Conservation (phyloP, 2,329 filamentous ascomycete species). For the Exophiala bonariae region DNA sequence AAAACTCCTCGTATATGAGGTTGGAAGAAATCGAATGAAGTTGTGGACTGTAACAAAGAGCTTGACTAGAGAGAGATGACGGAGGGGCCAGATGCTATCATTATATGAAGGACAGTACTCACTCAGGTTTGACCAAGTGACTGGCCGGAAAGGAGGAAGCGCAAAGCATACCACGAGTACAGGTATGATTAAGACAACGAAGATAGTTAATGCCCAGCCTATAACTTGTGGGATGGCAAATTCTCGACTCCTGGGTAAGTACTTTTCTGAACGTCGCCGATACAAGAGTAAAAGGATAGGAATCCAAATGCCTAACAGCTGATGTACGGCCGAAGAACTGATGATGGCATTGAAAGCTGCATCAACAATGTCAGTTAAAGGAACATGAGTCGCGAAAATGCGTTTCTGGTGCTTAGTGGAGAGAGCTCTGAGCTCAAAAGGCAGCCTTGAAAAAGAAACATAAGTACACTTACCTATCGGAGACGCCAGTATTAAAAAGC, state of each 20-base stretch:
- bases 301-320: slow-evolving; percentile 53
- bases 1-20: no score
- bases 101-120: no score
- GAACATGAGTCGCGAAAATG: no score
- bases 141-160: slow-evolving; percentile 11
- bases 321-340: slow-evolving; percentile 59
- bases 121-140: slow-evolving; percentile 13
- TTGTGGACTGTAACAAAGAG: no score
- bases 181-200: slow-evolving; percentile 38
- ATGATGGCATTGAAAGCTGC: slow-evolving; percentile 58
- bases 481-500: slow-evolving; percentile 26
- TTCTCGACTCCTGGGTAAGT: slow-evolving; percentile 5
- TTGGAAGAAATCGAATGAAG: no score
- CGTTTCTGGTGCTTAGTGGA: slow-evolving; percentile 19
- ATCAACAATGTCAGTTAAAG: slow-evolving; percentile 52
- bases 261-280: slow-evolving; percentile 2
- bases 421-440: slow-evolving; percentile 28
- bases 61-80: no score
- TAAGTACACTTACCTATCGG: slow-evolving; percentile 6
- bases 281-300: slow-evolving; percentile 11
- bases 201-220: slow-evolving; percentile 19
- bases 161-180: slow-evolving; percentile 15
- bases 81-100: no score
- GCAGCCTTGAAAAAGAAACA: no score
- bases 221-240: slow-evolving; percentile 7